Percentiles rank a stretch among this genome's conserved stretches.
phyloP scores from a whole-genome alignment of 2,329 filamentous ascomycete species.

The Fusarium humuli region DNA sequence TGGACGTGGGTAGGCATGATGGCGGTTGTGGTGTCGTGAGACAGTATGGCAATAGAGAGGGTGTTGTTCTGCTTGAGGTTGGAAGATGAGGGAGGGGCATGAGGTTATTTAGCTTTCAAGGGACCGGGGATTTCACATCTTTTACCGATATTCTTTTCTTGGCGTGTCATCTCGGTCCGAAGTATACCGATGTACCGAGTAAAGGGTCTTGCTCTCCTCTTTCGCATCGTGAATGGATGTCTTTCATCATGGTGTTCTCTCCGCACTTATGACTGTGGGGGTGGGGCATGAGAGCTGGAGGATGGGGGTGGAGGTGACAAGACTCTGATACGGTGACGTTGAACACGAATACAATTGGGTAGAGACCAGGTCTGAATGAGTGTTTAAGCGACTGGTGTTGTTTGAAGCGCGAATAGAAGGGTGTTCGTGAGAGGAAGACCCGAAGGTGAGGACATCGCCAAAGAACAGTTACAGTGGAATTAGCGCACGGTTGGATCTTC shows the following conservation, averaged over 20 bases:
- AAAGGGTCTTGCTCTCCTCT: not conserved
- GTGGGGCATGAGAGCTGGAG: slow-evolving; percentile 9
- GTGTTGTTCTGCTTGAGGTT: not conserved
- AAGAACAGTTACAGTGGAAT: not conserved
- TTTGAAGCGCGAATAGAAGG: too few relatives aligned
- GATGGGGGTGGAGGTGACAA: too few relatives aligned
- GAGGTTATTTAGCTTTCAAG: slow-evolving; percentile 19
- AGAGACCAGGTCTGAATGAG: too few relatives aligned
- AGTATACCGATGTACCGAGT: slow-evolving; percentile 23
- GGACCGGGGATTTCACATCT: not conserved
- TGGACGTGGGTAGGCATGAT: slow-evolving; percentile 53
- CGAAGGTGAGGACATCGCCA: not conserved
- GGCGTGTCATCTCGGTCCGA: slow-evolving; percentile 33
- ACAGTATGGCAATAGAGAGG: not conserved
- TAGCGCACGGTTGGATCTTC: not conserved
- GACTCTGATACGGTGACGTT: too few relatives aligned
- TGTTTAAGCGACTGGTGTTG: too few relatives aligned
- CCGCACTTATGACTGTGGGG: slow-evolving; percentile 41
- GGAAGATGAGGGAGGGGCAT: not conserved
- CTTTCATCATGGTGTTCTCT: slow-evolving; percentile 13
- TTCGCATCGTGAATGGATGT: not conserved
- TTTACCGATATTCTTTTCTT: slow-evolving; percentile 2
- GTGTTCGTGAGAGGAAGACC: not conserved
- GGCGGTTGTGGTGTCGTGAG: not conserved
- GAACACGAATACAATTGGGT: too few relatives aligned